Evolutionary conservation across 1,284 basidiomycete genomes (phyloP), one percentile per base, ranked within the genome.

Genomic region (Coniophora puteana): DNA sequence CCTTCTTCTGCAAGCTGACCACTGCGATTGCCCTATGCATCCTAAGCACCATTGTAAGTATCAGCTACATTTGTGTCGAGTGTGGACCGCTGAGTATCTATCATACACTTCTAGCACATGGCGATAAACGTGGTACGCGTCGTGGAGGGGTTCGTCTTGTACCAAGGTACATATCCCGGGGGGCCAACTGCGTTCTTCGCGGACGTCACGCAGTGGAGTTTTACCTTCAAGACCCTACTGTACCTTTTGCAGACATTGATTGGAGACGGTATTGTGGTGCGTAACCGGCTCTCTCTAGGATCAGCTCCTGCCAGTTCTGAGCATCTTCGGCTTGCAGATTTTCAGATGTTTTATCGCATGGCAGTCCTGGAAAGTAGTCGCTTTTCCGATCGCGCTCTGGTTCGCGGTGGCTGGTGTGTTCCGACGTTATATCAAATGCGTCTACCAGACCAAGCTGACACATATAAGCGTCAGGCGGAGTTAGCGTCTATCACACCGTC

Each of bases 331-430:
- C 4, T 14, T 24, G 13, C 25, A 61, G 59, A 54, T 62, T 8
- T 58, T 55, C 44, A 57, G 59, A 5, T 54, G 54, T 17, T 60
- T 53, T 36, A 46, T 54, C 6, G 53, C 52, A 8, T 60, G 56
- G 57, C 51, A 57, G 37, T 51, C 46, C 8, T 23, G 44, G 11
- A 45, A 38, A 27, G 37, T 59, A 8, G 26, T 27, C 10, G 38
- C 57, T 13, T 18, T 57, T 7, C 58, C 57, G 3, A 34, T 40
- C 1, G 36, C 61, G 18, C 50, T 57, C 17, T 59, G 55, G 58
- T 50, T 44, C 45, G 4, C 25, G 5, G 34, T 42, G 14, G 44
- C 32, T 28, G 48, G 53, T 44, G 14, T 27, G 26, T n/a, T n/a
- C n/a, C n/a, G n/a, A n/a, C n/a, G n/a, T n/a, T n/a, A n/a, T n/a